Evolutionary conservation across 2,329 filamentous ascomycete species (phyloP).

Genomic region (Plenodomus biglobosus): DNA sequence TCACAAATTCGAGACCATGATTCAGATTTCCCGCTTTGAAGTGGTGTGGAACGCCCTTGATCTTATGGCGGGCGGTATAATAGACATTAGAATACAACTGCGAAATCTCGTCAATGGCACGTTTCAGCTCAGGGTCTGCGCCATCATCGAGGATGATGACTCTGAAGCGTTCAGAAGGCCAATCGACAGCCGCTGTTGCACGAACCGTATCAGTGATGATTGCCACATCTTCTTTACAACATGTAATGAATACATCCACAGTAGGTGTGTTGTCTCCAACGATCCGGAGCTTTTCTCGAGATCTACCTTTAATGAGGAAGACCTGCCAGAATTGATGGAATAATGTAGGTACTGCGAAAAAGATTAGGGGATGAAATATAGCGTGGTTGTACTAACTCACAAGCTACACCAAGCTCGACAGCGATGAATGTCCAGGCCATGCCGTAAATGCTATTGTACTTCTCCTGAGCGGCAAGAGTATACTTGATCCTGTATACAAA

Average conservation of each 20-base stretch:
- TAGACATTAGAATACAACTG: constrained; percentile 46
- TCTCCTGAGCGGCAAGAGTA: constrained; percentile 6
- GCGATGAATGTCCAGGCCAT: constrained; percentile 10
- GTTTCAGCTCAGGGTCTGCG: constrained; percentile 24
- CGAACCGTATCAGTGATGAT: constrained; percentile 42
- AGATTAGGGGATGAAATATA: background rate
- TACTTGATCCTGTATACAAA: constrained; percentile 10
- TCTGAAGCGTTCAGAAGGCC: constrained; percentile 41
- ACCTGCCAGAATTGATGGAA: constrained; percentile 9
- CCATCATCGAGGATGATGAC: constrained; percentile 44
- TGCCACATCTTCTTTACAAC: constrained; percentile 49
- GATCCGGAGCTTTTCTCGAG: constrained; percentile 6
- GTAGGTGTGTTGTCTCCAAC: constrained; percentile 31
- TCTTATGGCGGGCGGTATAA: constrained; percentile 49
- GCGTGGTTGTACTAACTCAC: background rate
- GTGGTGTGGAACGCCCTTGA: constrained; percentile 47
- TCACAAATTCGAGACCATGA: constrained; percentile 46
- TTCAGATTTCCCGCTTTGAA: constrained; percentile 69
- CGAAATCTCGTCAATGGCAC: constrained; percentile 42
- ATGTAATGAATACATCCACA: constrained; percentile 50
- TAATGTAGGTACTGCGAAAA: constrained; percentile 1
- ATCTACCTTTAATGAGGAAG: constrained; percentile 8
- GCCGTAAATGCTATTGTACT: constrained; percentile 1
- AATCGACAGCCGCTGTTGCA: constrained; percentile 9
- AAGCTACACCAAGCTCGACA: constrained; percentile 8